Evolutionary conservation across 83 land plant species (phyloP), one percentile per base, ranked within the genome.

Genomic region (Picea mariana): DNA sequence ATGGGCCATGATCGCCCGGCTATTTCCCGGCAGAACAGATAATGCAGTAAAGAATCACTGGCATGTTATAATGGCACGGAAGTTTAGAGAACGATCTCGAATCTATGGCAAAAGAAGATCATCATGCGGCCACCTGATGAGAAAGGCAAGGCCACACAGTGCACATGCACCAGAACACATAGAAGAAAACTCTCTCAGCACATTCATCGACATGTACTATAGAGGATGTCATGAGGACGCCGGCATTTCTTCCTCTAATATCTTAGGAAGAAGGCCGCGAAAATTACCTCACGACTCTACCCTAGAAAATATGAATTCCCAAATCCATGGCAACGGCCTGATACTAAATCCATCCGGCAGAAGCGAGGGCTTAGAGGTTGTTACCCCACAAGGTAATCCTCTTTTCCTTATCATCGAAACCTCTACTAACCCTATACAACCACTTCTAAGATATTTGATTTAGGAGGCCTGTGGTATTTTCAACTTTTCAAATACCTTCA

Each of bases 1-100:
- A n/a, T n/a, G n/a, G n/a, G n/a, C n/a, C n/a, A n/a, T n/a, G n/a
- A n/a, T n/a, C n/a, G n/a, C n/a, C 6, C 76, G 93, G 61, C 86
- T 90, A 0, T 90, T 92, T 77, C 91, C 91, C 4, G 95, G 95
- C 20, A 78, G 92, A 64, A 90, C 92, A 1, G 90, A 90, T 67
- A 88, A 90, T 79, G 85, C 92, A 3, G 90, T 90, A 55, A 90
- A 90, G 85, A 90, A 90, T 38, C 92, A 90, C 59, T 89, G 91
- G 91, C 91, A 89, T 79, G 89, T 89, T 1, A 81, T 89, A 49
- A 87, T 85, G 92, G 89, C 92, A 0, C 79, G 90, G 61, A 90
- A 88, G 66, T 82, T 79, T 47, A 88, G 90, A 75, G 90, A 86
- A 64, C 81, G 83, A 31, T 88, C 91, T 47, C 78, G 64, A 72